phyloP scores from a whole-genome alignment of 2,329 filamentous ascomycete genomes.

The Colletotrichum destructivum region DNA sequence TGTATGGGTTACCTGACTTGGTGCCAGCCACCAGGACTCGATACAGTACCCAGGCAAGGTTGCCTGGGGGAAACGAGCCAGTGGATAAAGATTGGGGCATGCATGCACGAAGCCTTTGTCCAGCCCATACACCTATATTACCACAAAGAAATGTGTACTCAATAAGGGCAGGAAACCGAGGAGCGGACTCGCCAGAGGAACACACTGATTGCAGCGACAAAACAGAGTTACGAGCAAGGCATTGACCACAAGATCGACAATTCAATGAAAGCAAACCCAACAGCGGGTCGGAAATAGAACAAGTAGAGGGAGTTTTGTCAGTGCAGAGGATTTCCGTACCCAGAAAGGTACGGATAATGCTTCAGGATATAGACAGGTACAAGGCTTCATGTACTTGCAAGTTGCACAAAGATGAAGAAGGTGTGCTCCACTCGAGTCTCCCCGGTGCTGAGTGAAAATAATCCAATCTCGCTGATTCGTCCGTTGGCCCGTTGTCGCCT shows the following conservation, averaged over 20 bases:
- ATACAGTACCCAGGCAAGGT: neutral
- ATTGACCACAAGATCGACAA: neutral
- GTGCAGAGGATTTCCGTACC: neutral
- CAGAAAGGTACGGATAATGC: neutral
- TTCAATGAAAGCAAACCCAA: neutral
- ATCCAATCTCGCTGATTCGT: constrained; percentile 40
- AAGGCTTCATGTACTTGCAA: neutral
- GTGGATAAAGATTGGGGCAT: no score
- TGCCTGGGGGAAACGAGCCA: neutral
- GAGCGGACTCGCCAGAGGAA: neutral
- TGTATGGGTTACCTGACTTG: neutral
- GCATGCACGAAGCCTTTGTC: neutral
- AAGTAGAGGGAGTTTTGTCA: neutral
- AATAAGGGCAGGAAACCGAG: neutral
- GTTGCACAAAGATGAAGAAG: constrained; percentile 12
- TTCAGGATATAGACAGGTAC: constrained; percentile 5
- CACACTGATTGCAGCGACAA: neutral
- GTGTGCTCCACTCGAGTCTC: constrained; percentile 21
- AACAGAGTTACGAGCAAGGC: neutral
- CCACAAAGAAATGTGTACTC: neutral
- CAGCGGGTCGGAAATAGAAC: neutral
- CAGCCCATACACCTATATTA: neutral
- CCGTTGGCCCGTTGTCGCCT: constrained; percentile 42
- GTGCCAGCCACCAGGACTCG: neutral
- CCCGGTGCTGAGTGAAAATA: constrained; percentile 43